A percentile compares a stretch with the other conserved stretches of the same genome.
Conservation (phyloP, 2,329 filamentous ascomycete species). For the Drechmeria coniospora region DNA sequence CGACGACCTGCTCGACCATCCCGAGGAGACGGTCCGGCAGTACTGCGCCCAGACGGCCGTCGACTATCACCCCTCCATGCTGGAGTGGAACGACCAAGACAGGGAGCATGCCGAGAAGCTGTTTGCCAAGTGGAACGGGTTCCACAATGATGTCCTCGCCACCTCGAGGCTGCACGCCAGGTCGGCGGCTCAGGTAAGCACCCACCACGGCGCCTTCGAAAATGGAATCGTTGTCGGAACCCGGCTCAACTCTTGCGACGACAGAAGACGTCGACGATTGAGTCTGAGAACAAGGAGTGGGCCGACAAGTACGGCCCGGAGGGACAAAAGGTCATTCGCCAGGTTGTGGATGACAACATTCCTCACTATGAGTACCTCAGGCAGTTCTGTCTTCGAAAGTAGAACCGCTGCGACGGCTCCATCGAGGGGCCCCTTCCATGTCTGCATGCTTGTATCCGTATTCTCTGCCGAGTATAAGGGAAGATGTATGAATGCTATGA, state of each 20-base stretch:
- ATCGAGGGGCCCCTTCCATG: no score
- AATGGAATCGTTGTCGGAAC: not conserved
- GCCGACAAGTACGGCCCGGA: slow-evolving; percentile 57
- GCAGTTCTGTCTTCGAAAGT: slow-evolving; percentile 56
- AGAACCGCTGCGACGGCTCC: no score
- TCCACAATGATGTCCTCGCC: slow-evolving; percentile 86
- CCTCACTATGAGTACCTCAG: slow-evolving; percentile 70
- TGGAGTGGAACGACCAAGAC: slow-evolving; percentile 67
- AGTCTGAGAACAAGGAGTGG: slow-evolving; percentile 59
- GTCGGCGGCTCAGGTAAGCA: slow-evolving; percentile 42
- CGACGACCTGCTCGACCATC: slow-evolving; percentile 82
- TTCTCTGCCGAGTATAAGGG: no score
- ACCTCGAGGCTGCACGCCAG: slow-evolving; percentile 63
- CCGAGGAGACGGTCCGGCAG: slow-evolving; percentile 55
- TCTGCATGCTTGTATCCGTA: no score
- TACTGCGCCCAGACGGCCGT: slow-evolving; percentile 76
- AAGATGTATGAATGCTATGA: no score
- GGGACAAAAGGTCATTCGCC: slow-evolving; percentile 52
- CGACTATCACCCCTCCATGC: slow-evolving; percentile 61
- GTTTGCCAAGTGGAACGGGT: slow-evolving; percentile 95
- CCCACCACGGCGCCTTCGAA: not conserved
- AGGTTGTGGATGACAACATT: slow-evolving; percentile 56
- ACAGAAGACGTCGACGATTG: slow-evolving; percentile 46
- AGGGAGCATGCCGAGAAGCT: slow-evolving; percentile 56
- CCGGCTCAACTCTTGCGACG: not conserved